phyloP scores from a whole-genome alignment of 176 grass and related monocot genomes.

The Bothriochloa decipiens region DNA sequence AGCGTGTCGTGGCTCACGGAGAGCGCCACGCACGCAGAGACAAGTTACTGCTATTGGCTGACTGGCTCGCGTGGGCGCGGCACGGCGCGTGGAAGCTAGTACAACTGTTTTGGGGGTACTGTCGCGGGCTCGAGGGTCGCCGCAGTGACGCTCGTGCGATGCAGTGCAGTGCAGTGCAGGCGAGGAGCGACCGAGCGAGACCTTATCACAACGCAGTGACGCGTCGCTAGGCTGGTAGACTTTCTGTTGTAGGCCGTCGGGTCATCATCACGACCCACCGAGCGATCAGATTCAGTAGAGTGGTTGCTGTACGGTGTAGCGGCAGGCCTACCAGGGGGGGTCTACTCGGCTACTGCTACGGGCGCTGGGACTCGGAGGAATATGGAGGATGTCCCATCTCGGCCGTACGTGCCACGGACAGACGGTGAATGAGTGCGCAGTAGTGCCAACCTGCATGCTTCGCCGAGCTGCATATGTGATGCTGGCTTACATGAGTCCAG shows the following conservation, averaged over 20 bases:
- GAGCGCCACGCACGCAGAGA: neutral
- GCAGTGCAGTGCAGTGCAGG: neutral
- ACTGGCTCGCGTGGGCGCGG: neutral
- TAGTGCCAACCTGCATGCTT: neutral
- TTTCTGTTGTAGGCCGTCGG: neutral
- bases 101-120: neutral
- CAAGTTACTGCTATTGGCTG: neutral
- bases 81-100: neutral
- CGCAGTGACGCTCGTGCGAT: neutral
- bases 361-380: neutral
- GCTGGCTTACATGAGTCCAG: neutral
- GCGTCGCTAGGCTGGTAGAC: neutral
- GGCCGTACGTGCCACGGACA: neutral
- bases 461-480: neutral
- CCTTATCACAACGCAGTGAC: neutral
- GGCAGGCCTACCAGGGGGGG: slow-evolving; percentile 2
- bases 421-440: slow-evolving; percentile 12
- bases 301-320: neutral
- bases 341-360: neutral
- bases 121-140: neutral
- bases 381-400: neutral
- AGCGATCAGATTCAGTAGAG: too few relatives aligned
- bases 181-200: too few relatives aligned
- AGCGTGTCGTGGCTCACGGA: slow-evolving; percentile 12
- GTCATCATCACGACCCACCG: neutral